Evolutionary conservation across 1,284 basidiomycete species (phyloP), one percentile per base, ranked within the genome.

Genomic region (Tilletia walkeri): DNA sequence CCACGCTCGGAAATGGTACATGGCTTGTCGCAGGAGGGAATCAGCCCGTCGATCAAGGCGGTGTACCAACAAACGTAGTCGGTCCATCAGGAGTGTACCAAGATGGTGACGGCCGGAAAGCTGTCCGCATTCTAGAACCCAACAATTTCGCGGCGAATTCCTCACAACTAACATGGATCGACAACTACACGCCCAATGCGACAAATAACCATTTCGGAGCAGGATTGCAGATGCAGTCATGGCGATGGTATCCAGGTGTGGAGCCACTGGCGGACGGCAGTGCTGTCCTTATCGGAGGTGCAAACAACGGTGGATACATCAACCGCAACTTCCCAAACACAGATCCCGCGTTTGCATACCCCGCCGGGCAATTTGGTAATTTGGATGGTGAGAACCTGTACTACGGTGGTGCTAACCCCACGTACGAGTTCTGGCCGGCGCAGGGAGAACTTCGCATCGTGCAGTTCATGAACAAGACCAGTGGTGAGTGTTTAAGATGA

Each of bases 1-100:
- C 75, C 9, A 77, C 75, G 10, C 73, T 85, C n/a, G 82, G 79
- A n/a, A 84, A 84, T 65, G 84, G 84, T 10, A 75, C 78, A 6
- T 84, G 82, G 79, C 63, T 83, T 61, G 83, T 84, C 18, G 79
- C 78, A 4, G 84, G 84, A n/a, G 84, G 84, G 4, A 84, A 84
- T 72, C 76, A 84, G 69, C 82, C 83, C 61, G 76, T 84, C 50
- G 74, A 75, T 1, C 79, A 77, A 50, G 82, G 82, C 67, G 84
- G 84, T 47, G 72, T 66, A 4, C 66, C 74, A 2, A 61, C 69
- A 3, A 24, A 63, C 10, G 39, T 41, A 24, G 66, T 71, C 4
- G 49, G 69, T 16, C 70, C 69, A 45, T 48, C 69, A 50, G 50
- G 53, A 24, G 73, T 71, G 0, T 84, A 84, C 70, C 9, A 71